Evolutionary conservation across 352 stramenopile species (phyloP), one percentile per base, ranked within the genome.

Genomic region (Phytophthora pistaciae): DNA sequence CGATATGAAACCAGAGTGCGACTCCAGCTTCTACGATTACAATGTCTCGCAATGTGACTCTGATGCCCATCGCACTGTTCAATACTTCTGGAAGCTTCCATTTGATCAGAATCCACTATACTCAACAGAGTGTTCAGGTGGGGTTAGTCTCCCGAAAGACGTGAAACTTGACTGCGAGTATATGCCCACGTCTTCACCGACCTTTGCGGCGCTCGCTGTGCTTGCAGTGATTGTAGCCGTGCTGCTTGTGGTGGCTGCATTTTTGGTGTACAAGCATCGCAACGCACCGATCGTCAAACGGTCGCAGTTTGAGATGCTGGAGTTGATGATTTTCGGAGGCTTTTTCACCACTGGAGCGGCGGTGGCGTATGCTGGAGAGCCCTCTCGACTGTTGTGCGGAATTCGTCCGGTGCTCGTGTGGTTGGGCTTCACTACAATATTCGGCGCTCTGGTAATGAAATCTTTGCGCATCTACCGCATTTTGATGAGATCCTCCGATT

Each of bases 381-480:
- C 82, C 0, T 75, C 71, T 0, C 18, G 70, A 13, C 14, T 57
- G 1, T 52, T 88, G 0, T 90, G 82, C 46, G 73, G 53, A 1
- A 42, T 67, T n/a, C 82, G 79, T 2, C 82, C 82, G 0, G 40
- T 84, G 0, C 31, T 85, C 3, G 25, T 82, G 1, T 87, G 69
- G 1, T 40, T 84, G 16, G 79, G 75, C 1, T 87, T 86, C 62
- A 85, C 78, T 5, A 72, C 76, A 7, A 77, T 84, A 2, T 90
- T 88, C 40, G 78, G 77, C 10, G 44, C 79, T 20, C 60, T 90
- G 3, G 49, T 87, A 4, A 74, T 85, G 11, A 90, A 90, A 46
- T 88, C 77, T 0, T 49, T 89, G 9, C 78, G 83, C 0, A 82
- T 91, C 0, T 91, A 91, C 60, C 77, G 82, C 3, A 72, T 91